These are phyloP conservation scores for Protomyces arabidopsidicola DNA, from an alignment of 1,139 yeast species.

Conservation along the genomic window DNA sequence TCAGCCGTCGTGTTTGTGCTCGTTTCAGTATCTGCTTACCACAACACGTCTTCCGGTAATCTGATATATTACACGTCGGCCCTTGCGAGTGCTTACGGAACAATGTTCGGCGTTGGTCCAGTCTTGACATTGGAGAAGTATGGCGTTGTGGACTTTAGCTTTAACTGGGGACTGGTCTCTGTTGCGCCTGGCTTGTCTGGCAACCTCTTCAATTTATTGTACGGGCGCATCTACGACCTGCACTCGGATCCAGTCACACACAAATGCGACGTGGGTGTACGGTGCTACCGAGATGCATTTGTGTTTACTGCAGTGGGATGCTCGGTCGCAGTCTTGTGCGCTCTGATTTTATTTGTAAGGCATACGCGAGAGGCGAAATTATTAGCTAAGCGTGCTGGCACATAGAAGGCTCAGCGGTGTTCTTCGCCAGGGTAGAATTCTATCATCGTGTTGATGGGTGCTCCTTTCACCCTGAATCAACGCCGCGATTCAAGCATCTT, in stretches of 20 bases:
- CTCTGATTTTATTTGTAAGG: neutral
- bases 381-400: neutral
- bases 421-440: too few species aligned
- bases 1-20: conserved; percentile 47
- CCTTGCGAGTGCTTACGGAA: conserved; percentile 75
- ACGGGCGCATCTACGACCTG: conserved; percentile 41
- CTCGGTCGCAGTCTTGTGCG: neutral
- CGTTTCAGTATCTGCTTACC: conserved; percentile 41
- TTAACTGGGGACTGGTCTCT: conserved; percentile 67
- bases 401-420: neutral
- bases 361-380: neutral
- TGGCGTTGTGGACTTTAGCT: conserved; percentile 66
- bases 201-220: conserved; percentile 40
- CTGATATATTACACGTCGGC: conserved; percentile 54
- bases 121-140: conserved; percentile 72
- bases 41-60: conserved; percentile 41
- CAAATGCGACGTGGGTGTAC: conserved; percentile 31
- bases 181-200: conserved; percentile 40
- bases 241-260: conserved; percentile 28
- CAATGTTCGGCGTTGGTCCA: conserved; percentile 74
- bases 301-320: neutral
- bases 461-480: too few species aligned
- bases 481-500: too few species aligned
- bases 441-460: too few species aligned
- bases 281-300: conserved; percentile 33